Conservation (phyloP, 306 rosid genomes). For the Luffa acutangula region DNA sequence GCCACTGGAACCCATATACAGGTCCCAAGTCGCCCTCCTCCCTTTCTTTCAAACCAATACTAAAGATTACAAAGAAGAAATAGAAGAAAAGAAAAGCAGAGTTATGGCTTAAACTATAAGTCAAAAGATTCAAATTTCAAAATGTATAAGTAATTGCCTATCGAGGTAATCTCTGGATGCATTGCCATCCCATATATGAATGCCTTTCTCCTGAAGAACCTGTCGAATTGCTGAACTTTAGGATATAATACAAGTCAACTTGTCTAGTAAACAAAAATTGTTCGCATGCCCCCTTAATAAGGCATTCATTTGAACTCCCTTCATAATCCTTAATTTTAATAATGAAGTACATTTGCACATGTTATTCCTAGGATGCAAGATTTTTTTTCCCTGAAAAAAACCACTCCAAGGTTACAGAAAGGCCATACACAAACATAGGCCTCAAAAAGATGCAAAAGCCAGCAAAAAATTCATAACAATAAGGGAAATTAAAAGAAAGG, state of each 20-base stretch:
- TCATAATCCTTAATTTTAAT: neutral
- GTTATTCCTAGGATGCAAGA: neutral
- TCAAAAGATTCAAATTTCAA: neutral
- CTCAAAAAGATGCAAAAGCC: neutral
- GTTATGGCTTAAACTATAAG: constrained; percentile 16
- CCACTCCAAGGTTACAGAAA: neutral
- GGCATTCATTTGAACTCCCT: neutral
- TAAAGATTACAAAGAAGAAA: constrained; percentile 17
- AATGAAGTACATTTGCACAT: neutral
- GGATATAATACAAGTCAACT: neutral
- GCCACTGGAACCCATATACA: constrained; percentile 96
- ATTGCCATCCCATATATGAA: constrained; percentile 93
- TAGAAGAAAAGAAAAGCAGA: neutral
- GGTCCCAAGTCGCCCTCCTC: constrained; percentile 98
- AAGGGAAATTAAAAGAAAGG: neutral
- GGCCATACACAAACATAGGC: neutral
- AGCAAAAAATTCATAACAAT: neutral
- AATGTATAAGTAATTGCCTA: constrained; percentile 44
- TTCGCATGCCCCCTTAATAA: neutral
- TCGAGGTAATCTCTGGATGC: constrained; percentile 93
- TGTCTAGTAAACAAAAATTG: neutral
- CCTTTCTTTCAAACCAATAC: constrained; percentile 75
- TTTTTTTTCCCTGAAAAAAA: neutral
- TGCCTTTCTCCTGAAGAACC: constrained; percentile 84
- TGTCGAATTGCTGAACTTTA: constrained; percentile 26